These are phyloP conservation scores for Aspergillus wentii DNA, from an alignment of 495 filamentous ascomycete species.

Conservation along the genomic window DNA sequence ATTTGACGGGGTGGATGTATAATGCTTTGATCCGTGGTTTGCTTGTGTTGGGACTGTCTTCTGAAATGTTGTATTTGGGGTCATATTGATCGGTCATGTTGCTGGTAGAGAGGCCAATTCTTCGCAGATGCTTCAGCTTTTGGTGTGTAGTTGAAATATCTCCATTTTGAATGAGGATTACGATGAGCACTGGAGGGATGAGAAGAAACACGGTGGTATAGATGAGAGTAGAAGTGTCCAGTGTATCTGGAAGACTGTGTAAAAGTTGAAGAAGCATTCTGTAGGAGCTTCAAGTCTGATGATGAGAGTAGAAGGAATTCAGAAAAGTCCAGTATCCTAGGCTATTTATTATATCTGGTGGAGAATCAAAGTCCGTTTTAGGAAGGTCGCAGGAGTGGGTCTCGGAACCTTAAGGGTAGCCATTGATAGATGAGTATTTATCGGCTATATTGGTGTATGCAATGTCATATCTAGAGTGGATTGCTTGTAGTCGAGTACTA, in stretches of 20 bases:
- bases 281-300: too few relatives aligned
- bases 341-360: too few relatives aligned
- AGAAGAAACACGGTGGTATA: conserved; percentile 4
- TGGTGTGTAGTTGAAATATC: conserved; percentile 1
- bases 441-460: too few relatives aligned
- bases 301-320: too few relatives aligned
- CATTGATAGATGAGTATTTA: too few relatives aligned
- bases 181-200: not conserved
- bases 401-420: too few relatives aligned
- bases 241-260: not conserved
- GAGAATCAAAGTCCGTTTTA: too few relatives aligned
- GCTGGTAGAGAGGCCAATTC: not conserved
- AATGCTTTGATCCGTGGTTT: conserved; percentile 10
- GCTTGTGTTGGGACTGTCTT: not conserved
- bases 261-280: conserved; percentile 7
- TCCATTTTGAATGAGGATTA: conserved; percentile 4
- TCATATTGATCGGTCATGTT: conserved; percentile 9
- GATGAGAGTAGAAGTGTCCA: not conserved
- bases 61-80: conserved; percentile 2
- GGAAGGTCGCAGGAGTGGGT: too few relatives aligned
- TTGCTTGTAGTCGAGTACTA: too few relatives aligned
- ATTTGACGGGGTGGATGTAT: conserved; percentile 16
- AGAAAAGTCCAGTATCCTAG: too few relatives aligned
- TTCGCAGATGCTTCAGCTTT: conserved; percentile 3
- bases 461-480: too few relatives aligned